Percentiles rank a stretch among this genome's conserved stretches.
Evolutionary conservation across 306 rosid genomes (phyloP).

Genomic region (Lathyrus aphaca): DNA sequence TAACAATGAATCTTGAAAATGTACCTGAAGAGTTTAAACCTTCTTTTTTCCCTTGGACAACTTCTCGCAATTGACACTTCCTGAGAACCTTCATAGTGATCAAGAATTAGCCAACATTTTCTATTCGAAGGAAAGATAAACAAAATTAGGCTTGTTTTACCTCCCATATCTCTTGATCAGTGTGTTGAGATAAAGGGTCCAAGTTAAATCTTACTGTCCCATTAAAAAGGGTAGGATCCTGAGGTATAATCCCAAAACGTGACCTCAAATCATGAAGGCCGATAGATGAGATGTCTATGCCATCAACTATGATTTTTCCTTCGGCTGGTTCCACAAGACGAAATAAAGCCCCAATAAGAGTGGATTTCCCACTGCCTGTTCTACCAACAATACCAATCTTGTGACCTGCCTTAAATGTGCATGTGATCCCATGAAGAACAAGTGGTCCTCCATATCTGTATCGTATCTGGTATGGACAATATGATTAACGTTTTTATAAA

Average conservation of each 20-base stretch:
- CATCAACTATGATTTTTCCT: slow-evolving; percentile 69
- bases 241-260: slow-evolving; percentile 72
- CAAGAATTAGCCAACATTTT: slow-evolving; percentile 8
- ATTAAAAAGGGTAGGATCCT: slow-evolving; percentile 41
- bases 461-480: no score
- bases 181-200: no score
- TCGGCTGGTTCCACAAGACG: slow-evolving; percentile 53
- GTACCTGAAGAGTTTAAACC: slow-evolving; percentile 65
- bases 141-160: neutral
- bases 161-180: no score
- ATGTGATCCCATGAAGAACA: slow-evolving; percentile 72
- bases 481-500: no score
- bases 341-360: no score
- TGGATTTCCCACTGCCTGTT: no score
- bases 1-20: slow-evolving; percentile 2
- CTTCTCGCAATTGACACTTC: slow-evolving; percentile 66
- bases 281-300: slow-evolving; percentile 64
- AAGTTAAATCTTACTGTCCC: no score
- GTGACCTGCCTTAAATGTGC: slow-evolving; percentile 76
- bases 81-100: slow-evolving; percentile 54
- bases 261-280: slow-evolving; percentile 83
- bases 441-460: slow-evolving; percentile 63
- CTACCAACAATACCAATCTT: no score
- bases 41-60: slow-evolving; percentile 52
- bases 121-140: neutral